Base-by-base conservation (phyloP, 371 early-diverging fungal genomes). In the Rhizopus arrhizus region DNA sequence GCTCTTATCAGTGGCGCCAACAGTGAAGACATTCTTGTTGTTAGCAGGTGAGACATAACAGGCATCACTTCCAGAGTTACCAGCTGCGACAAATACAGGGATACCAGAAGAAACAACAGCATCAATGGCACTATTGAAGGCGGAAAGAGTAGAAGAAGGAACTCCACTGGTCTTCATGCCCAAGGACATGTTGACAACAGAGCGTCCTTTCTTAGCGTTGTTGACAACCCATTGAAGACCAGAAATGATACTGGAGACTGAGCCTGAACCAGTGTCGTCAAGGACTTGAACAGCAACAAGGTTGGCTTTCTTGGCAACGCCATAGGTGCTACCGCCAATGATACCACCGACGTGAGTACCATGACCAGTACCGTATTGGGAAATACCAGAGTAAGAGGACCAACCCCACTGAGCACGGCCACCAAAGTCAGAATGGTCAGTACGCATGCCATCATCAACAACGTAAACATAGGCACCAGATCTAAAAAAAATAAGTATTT, bases 221-320 rank as follows among this genome's bases (percentile, higher is more conserved):
- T 68, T 55, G 32, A 70, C 65, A 36, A 76, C 77, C 84, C 85
- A 94, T 63, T 91, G 87, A 31, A 94, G 70, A 45, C 91, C 95
- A 32, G 79, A 78, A 35, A 93, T 76, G 13, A 94, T 80, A 53
- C 76, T 84, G 3, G 86, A 81, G 56, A 80, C 79, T 9, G 84
- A 75, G 22, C 95, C 93, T 12, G 66, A 66, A 16, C 95, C 93
- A 11, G 70, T 58, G 28, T 70, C 64, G 63, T 82, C 72, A 13
- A 97, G 75, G 10, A 96, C 95, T 74, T 95, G 93, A 50, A 95
- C 94, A 58, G 90, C 90, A 38, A 94, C 80, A 22, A 97, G 50
- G 22, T 70, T 85, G 43, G 83, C 90, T 61, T 93, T 91, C 71
- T 95, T 95, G 58, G 96, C 94, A 43, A 97, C 90, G 65, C 96